phyloP scores from a whole-genome alignment of 139 green algal genomes.

The Coelastrella sp. region DNA sequence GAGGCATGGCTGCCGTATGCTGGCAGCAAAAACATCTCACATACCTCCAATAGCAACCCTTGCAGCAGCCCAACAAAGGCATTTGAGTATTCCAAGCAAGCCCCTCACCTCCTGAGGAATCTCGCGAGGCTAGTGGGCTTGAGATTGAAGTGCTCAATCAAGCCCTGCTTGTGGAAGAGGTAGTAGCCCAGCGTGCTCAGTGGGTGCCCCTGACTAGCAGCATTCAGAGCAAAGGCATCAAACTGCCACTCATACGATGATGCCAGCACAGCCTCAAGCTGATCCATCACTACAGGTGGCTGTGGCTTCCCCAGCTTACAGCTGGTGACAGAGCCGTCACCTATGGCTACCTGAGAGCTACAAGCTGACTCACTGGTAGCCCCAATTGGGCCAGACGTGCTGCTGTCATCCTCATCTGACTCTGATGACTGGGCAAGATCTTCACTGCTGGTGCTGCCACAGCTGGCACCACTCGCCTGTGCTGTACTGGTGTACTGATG shows the following conservation, averaged over 20 bases:
- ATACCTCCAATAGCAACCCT: too few species aligned
- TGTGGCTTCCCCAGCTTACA: not conserved
- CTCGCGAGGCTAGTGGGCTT: slow-evolving; percentile 50
- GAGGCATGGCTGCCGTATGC: too few species aligned
- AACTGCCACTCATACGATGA: slow-evolving; percentile 72
- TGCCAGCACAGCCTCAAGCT: slow-evolving; percentile 52
- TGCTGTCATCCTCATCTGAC: slow-evolving; percentile 11
- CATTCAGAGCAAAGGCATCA: slow-evolving; percentile 66
- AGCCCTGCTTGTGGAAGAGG: slow-evolving; percentile 57
- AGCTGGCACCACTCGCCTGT: not conserved
- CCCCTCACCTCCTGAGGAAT: slow-evolving; percentile 13
- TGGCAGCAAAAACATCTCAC: too few species aligned
- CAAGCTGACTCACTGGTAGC: not conserved
- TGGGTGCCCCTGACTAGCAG: slow-evolving; percentile 57
- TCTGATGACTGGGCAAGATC: not conserved
- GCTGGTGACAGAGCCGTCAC: not conserved
- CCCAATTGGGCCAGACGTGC: not conserved
- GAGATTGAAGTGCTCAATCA: slow-evolving; percentile 61
- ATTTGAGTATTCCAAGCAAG: not conserved
- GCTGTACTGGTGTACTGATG: not conserved
- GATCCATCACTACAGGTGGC: slow-evolving; percentile 19
- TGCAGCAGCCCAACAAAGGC: too few species aligned
- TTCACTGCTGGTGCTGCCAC: not conserved
- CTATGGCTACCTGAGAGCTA: not conserved
- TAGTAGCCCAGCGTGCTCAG: slow-evolving; percentile 63